A percentile compares a stretch with the other conserved stretches of the same genome.
Conservation (phyloP, 2,329 filamentous ascomycete genomes). For the Fusarium sp. region DNA sequence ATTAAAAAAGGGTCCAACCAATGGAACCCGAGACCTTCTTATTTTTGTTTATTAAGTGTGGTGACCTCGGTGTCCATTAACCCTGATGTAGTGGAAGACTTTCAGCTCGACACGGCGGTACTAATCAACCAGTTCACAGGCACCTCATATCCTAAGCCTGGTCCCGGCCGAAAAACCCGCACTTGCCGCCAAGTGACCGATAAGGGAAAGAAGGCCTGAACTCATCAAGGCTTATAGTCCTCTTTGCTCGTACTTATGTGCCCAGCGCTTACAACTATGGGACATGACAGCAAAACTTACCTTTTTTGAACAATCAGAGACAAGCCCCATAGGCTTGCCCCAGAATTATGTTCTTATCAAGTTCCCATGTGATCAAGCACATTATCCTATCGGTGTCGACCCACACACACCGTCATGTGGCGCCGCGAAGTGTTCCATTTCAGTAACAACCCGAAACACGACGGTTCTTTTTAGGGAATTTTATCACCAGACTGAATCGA, state of each 20-base stretch:
- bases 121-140: not conserved
- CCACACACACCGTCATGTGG: not conserved
- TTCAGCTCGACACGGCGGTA: not conserved
- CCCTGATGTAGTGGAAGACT: not conserved
- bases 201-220: not conserved
- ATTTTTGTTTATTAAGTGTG: not conserved
- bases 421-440: constrained; percentile 3
- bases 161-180: not conserved
- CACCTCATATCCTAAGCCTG: no score
- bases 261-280: not conserved
- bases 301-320: not conserved
- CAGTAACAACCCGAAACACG: not conserved
- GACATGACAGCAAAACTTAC: not conserved
- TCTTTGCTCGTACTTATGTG: not conserved
- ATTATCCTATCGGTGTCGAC: not conserved
- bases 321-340: not conserved
- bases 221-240: not conserved
- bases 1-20: not conserved
- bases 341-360: not conserved
- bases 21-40: not conserved
- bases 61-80: not conserved
- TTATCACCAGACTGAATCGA: not conserved
- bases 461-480: not conserved
- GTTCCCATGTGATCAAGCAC: not conserved
- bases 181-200: not conserved